Evolutionary conservation across 2,329 filamentous ascomycete genomes (phyloP).

Genomic region (Paecilomyces sp.): DNA sequence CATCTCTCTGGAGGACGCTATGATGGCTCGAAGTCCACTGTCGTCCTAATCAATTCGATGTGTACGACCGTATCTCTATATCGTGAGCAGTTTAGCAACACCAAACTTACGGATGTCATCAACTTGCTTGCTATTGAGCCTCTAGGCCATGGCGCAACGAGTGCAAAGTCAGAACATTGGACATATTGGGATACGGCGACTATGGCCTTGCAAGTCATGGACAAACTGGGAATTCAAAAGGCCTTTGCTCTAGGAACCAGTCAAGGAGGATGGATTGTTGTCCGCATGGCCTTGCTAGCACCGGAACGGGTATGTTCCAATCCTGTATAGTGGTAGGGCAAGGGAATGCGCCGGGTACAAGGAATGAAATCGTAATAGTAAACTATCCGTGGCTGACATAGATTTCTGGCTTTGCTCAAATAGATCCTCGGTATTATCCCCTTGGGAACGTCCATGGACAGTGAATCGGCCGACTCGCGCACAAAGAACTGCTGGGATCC

Average conservation of each 20-base stretch:
- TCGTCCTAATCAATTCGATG: constrained; percentile 43
- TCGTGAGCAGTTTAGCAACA: constrained; percentile 24
- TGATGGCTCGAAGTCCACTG: constrained; percentile 42
- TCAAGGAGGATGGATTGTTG: constrained; percentile 44
- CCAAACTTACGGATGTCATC: constrained; percentile 24
- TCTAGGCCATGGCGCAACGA: constrained; percentile 42
- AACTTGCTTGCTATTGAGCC: constrained; percentile 45
- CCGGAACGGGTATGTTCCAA: constrained; percentile 30
- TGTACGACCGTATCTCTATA: constrained; percentile 38
- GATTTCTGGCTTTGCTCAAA: not conserved
- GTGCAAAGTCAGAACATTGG: constrained; percentile 32
- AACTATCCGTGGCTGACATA: not conserved
- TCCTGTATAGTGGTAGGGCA: not conserved
- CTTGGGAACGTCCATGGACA: constrained; percentile 42
- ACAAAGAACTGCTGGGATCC: constrained; percentile 40
- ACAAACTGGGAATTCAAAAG: constrained; percentile 35
- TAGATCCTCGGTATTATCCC: constrained; percentile 43
- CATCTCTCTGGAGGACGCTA: constrained; percentile 33
- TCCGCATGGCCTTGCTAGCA: constrained; percentile 41
- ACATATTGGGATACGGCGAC: constrained; percentile 46
- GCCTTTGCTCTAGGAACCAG: constrained; percentile 40
- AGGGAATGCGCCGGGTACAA: not conserved
- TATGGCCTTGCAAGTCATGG: constrained; percentile 46
- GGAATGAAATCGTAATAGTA: not conserved
- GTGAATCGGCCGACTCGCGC: constrained; percentile 33